Base-by-base conservation (phyloP, 495 filamentous ascomycete genomes). In the Neurospora intermedia region DNA sequence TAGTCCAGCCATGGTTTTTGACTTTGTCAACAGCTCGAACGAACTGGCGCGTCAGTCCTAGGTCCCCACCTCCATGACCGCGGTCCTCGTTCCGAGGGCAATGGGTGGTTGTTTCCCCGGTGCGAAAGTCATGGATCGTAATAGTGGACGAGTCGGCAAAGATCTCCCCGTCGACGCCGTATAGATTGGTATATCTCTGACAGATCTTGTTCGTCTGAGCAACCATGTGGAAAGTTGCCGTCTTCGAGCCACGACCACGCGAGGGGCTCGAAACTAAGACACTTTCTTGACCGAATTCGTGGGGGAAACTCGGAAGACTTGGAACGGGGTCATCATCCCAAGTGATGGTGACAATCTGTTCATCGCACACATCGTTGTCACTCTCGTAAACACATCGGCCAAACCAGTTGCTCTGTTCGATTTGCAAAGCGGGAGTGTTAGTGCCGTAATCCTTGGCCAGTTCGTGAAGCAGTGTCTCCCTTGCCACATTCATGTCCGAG, bases 371-470 rank as follows among this genome's bases (percentile, higher is more conserved):
- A 77, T 94, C 89, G 77, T 98, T 99, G 79, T 94, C 93, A 18
- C 90, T 85, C 80, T 97, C 96, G 81, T 90, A 99, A 10, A 99
- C 96, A 79, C 96, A 99, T 41, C 94, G 89, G 1, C 96, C 96
- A 77, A 93, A 98, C 94, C 94, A 97, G 20, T 91, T 90, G 23
- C 88, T 83, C 11, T 81, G 71, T 70, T 90, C 86, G 11, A 94
- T 85, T 9, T 89, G 84, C 11, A 83, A 81, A 1, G 85, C 76
- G 1, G 87, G 88, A 8, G 82, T 83, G 15, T 74, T 74, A 4
- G 41, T 66, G 43, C 88, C 84, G 76, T 97, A 97, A 80, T 98
- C 89, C 73, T 92, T 89, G 1, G 78, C 78, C 2, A 99, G 84
- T 38, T 80, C 83, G 0, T 81, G 78, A 1, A 88, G 77, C 11